A percentile compares a stretch with the other conserved stretches of the same genome.
phyloP scores from a whole-genome alignment of 805 yeast genomes.

The Zygosaccharomyces kombuchaensis region DNA sequence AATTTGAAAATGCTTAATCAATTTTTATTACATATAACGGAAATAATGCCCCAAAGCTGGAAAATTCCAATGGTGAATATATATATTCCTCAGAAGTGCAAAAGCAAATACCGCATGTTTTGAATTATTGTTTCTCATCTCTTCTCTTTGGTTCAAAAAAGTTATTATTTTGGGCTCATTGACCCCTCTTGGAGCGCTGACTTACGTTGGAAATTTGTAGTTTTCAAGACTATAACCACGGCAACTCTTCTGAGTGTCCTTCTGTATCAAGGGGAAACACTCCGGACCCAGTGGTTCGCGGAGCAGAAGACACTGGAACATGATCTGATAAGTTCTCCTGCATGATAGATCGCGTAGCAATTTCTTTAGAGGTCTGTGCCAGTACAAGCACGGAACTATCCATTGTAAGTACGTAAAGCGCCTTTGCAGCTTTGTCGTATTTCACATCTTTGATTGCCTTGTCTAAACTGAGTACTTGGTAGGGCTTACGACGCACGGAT shows the following conservation, averaged over 20 bases:
- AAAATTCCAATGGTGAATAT: too few relatives aligned
- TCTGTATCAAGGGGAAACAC: neutral
- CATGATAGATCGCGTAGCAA: neutral
- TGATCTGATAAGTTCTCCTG: neutral
- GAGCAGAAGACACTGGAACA: neutral
- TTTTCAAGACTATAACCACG: slow-evolving; percentile 1
- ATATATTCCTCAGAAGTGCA: too few relatives aligned
- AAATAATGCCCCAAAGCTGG: too few relatives aligned
- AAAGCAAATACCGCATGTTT: too few relatives aligned
- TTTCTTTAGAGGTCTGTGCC: neutral
- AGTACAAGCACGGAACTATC: slow-evolving; percentile 15
- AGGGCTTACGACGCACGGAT: slow-evolving; percentile 7
- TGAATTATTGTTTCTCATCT: too few relatives aligned
- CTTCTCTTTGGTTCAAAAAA: neutral
- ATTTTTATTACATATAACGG: too few relatives aligned
- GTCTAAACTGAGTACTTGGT: slow-evolving; percentile 12
- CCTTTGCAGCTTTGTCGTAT: slow-evolving; percentile 10
- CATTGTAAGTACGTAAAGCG: slow-evolving; percentile 12
- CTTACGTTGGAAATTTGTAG: neutral
- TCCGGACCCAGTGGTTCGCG: slow-evolving; percentile 1
- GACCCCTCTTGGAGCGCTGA: neutral
- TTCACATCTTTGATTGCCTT: slow-evolving; percentile 12
- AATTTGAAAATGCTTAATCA: too few relatives aligned
- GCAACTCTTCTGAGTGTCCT: neutral
- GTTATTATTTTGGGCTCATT: neutral